A percentile compares a stretch with the other conserved stretches of the same genome.
These are phyloP conservation scores for Rutstroemia sydowiana DNA, from an alignment of 2,329 filamentous ascomycete species.

Conservation along the genomic window DNA sequence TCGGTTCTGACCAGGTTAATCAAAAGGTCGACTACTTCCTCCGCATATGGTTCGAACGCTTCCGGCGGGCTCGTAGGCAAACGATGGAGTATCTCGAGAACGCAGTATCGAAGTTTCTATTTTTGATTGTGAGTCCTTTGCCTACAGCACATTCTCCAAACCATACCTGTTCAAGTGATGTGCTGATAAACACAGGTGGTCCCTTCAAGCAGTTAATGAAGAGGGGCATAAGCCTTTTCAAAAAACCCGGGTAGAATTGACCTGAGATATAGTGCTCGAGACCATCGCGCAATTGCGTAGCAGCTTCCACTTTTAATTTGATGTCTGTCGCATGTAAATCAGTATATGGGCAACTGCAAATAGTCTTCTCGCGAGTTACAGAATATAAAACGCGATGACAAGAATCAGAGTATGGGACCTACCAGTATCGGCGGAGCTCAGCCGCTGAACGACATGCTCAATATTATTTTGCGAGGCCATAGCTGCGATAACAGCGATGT, in stretches of 20 bases:
- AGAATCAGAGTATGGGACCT: constrained; percentile 8
- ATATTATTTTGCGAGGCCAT: constrained; percentile 52
- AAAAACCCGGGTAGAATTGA: constrained; percentile 69
- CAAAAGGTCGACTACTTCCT: constrained; percentile 81
- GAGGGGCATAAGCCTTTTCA: constrained; percentile 82
- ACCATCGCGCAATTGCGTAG: constrained; percentile 80
- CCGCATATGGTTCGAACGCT: constrained; percentile 79
- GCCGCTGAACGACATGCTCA: constrained; percentile 52
- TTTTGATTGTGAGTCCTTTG: constrained; percentile 3
- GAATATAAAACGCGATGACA: not conserved
- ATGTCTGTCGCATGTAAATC: constrained; percentile 50
- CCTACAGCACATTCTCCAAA: not conserved
- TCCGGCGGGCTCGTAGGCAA: constrained; percentile 69
- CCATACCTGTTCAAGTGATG: constrained; percentile 77
- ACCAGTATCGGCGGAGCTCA: constrained; percentile 39
- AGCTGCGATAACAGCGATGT: constrained; percentile 40
- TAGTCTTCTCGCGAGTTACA: not conserved
- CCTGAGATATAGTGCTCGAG: constrained; percentile 82
- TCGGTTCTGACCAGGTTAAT: constrained; percentile 84
- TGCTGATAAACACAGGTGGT: constrained; percentile 84
- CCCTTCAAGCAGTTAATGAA: constrained; percentile 81
- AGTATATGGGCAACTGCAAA: constrained; percentile 6
- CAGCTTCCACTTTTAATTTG: constrained; percentile 73
- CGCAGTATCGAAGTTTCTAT: constrained; percentile 81
- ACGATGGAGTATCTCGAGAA: constrained; percentile 90